Evolutionary conservation across 768 basidiomycete species (phyloP).

Genomic region (Podaxis sp.): DNA sequence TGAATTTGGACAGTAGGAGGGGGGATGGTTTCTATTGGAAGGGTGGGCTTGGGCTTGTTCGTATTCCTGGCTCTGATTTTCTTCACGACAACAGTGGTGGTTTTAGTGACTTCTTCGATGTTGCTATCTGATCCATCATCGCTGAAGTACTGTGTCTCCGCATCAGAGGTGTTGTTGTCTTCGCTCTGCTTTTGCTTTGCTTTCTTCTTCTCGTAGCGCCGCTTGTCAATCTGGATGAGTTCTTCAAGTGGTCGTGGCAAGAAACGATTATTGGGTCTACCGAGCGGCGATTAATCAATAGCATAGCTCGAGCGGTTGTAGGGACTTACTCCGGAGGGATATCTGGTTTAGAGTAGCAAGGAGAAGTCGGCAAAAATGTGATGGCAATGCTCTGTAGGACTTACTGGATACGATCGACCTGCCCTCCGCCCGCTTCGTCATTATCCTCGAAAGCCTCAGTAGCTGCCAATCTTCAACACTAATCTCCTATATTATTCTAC

Average conservation of each 20-base stretch:
- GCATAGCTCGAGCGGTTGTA: slow-evolving; percentile 11
- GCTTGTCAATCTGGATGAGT: slow-evolving; percentile 31
- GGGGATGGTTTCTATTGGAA: neutral
- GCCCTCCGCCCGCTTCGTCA: slow-evolving; percentile 40
- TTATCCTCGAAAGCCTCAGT: slow-evolving; percentile 34
- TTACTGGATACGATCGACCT: slow-evolving; percentile 42
- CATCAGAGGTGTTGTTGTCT: neutral
- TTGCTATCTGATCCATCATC: slow-evolving; percentile 23
- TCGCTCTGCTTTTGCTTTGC: slow-evolving; percentile 16
- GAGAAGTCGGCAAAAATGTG: neutral
- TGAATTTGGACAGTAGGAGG: neutral
- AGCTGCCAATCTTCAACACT: slow-evolving; percentile 29
- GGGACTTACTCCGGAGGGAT: neutral
- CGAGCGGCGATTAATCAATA: neutral
- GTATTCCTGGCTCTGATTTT: slow-evolving; percentile 6
- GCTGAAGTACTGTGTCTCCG: slow-evolving; percentile 9
- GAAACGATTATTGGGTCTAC: slow-evolving; percentile 22
- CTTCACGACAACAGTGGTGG: slow-evolving; percentile 16
- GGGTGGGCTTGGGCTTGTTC: neutral
- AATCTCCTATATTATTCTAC: slow-evolving; percentile 12
- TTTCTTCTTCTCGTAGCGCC: slow-evolving; percentile 21
- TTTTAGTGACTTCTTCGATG: slow-evolving; percentile 20
- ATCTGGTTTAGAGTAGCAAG: slow-evolving; percentile 21
- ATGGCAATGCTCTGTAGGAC: slow-evolving; percentile 13
- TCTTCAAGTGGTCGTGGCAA: slow-evolving; percentile 29